Evolutionary conservation across 2,329 filamentous ascomycete species (phyloP), one percentile per base, ranked within the genome.

Genomic region (Amylocarpus encephaloides): DNA sequence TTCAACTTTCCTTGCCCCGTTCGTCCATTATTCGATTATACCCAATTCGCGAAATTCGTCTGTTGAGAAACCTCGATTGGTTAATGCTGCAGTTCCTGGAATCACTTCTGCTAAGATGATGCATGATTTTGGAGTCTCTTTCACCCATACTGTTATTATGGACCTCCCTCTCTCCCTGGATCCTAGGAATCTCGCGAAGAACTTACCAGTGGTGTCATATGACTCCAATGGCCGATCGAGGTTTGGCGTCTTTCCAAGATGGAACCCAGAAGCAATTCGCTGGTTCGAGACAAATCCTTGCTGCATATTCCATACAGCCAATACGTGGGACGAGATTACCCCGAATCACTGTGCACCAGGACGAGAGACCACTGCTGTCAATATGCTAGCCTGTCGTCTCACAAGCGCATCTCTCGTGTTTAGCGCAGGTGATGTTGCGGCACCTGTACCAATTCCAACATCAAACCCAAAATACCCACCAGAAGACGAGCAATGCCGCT

Each of bases 51-150:
- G 61, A 47, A 51, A 53, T 39, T 57, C 39, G 64, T 70, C 5
- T 55, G 62, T 34, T 52, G 56, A 54, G 29, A 60, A 62, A 0
- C 50, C 61, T 0, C 57, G 60, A 44, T 50, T 64, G 29, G 50
- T 85, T 49, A 79, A 80, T 55, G 67, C 71, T 6, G 70, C 80
- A 0, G 73, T 88, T 0, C 76, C 81, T 0, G 82, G 83, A 0
- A 72, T 87, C 22, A 70, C 71, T 3, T 77, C 77, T 1, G 78
- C 82, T 1, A 86, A 83, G 62, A 83, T 88, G 76, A 88, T 88
- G 82, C 85, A 88, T 61, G 84, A 88, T 63, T 88, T 87, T 65
- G 84, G 84, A 12, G 83, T 83, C 1, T 85, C 83, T 1, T 72
- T 68, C 5, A 65, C 62, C 5, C 75, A 86, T 59, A 85, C 83